Percentiles rank a stretch among this genome's conserved stretches.
phyloP scores from a whole-genome alignment of 805 yeast species.

The Aciculoconidium aculeatum region DNA sequence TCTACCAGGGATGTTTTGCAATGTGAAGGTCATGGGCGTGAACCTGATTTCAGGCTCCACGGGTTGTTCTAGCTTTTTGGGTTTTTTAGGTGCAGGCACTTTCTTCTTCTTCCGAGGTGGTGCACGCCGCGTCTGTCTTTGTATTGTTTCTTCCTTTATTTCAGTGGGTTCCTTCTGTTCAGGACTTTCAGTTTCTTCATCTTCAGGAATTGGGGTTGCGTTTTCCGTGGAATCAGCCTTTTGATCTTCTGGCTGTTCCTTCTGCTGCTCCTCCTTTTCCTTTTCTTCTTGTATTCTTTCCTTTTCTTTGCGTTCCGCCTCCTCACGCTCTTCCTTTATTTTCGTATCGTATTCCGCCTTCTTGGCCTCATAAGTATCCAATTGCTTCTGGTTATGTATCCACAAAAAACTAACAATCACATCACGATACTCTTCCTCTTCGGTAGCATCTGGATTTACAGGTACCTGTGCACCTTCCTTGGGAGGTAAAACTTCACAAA shows the following conservation, averaged over 20 bases:
- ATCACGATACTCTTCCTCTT: slow-evolving; percentile 26
- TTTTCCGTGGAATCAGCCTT: slow-evolving; percentile 11
- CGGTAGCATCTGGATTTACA: slow-evolving; percentile 5
- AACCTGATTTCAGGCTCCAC: slow-evolving; percentile 40
- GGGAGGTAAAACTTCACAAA: slow-evolving; percentile 50
- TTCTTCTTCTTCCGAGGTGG: slow-evolving; percentile 11
- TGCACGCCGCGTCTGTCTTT: slow-evolving; percentile 6
- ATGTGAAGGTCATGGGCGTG: slow-evolving; percentile 61
- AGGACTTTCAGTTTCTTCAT: slow-evolving; percentile 14
- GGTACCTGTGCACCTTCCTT: slow-evolving; percentile 3
- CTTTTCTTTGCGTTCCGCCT: slow-evolving; percentile 14
- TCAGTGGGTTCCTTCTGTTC: slow-evolving; percentile 10
- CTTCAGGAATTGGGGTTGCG: no score
- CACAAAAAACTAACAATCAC: slow-evolving; percentile 43
- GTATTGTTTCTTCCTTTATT: slow-evolving; percentile 3
- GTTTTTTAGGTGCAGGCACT: slow-evolving; percentile 9
- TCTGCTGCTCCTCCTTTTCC: slow-evolving; percentile 20
- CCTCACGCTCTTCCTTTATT: slow-evolving; percentile 22
- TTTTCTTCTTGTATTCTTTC: slow-evolving; percentile 12
- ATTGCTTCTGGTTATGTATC: slow-evolving; percentile 46
- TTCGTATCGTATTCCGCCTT: slow-evolving; percentile 24
- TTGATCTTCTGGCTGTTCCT: slow-evolving; percentile 17
- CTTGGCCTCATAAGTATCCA: slow-evolving; percentile 39
- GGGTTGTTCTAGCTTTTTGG: slow-evolving; percentile 25
- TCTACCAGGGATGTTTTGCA: slow-evolving; percentile 61